These are phyloP conservation scores for Cladorrhinum sp. DNA, from an alignment of 2,329 filamentous ascomycete species.

Conservation along the genomic window DNA sequence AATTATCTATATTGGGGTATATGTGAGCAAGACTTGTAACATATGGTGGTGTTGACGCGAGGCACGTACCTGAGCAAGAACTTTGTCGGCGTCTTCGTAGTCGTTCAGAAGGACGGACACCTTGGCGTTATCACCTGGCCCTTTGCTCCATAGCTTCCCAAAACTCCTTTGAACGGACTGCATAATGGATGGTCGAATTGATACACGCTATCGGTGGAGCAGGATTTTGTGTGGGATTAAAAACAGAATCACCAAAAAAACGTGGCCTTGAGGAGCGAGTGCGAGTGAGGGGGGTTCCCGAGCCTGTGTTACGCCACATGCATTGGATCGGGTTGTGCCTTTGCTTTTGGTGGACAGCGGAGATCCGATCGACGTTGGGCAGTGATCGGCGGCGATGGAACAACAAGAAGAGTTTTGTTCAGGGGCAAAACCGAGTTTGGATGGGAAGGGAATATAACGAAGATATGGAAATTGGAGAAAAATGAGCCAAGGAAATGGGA, in stretches of 20 bases:
- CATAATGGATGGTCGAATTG: conserved; percentile 44
- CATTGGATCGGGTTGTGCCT: neutral
- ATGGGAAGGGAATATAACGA: neutral
- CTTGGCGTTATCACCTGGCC: conserved; percentile 72
- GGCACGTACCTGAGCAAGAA: conserved; percentile 62
- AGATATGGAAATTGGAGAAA: neutral
- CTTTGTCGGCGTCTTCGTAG: conserved; percentile 74
- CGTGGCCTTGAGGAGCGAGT: neutral
- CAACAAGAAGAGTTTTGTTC: neutral
- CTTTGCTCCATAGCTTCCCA: conserved; percentile 64
- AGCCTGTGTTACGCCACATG: neutral
- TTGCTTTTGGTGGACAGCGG: neutral
- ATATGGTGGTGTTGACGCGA: neutral
- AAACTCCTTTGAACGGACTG: conserved; percentile 72
- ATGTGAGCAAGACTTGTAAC: conserved; percentile 8
- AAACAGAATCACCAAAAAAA: neutral
- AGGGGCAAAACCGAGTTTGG: neutral
- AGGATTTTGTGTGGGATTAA: neutral
- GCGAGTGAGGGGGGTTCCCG: neutral
- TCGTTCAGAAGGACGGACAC: conserved; percentile 72
- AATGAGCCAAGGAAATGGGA: neutral
- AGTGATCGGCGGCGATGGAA: neutral
- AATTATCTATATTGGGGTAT: conserved; percentile 55
- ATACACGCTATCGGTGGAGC: neutral
- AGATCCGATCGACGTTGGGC: neutral